Conservation (phyloP, 345 rosid genomes). For the Gossypium herbaceum region DNA sequence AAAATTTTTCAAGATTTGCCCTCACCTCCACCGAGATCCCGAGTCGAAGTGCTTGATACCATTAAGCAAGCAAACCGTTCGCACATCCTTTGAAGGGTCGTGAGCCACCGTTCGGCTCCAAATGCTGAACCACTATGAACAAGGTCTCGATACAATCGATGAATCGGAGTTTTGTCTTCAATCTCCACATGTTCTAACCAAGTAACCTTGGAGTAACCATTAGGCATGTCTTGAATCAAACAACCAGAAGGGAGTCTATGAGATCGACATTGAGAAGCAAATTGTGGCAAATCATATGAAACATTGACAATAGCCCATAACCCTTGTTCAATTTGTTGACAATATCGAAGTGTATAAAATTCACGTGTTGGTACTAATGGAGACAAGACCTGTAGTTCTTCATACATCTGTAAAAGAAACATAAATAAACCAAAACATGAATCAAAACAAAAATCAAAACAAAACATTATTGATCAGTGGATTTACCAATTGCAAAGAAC, state of each 20-base stretch:
- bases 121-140: slow-evolving; percentile 70
- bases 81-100: slow-evolving; percentile 81
- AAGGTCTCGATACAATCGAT: slow-evolving; percentile 62
- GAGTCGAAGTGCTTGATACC: slow-evolving; percentile 58
- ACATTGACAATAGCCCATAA: slow-evolving; percentile 82
- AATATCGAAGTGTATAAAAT: slow-evolving; percentile 68
- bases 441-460: not conserved
- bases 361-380: slow-evolving; percentile 77
- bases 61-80: slow-evolving; percentile 76
- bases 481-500: slow-evolving; percentile 80
- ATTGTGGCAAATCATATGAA: slow-evolving; percentile 77
- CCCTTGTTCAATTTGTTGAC: slow-evolving; percentile 92
- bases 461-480: not conserved
- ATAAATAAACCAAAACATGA: not conserved
- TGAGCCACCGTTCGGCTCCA: slow-evolving; percentile 82
- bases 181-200: slow-evolving; percentile 90
- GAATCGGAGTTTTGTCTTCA: slow-evolving; percentile 61
- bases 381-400: slow-evolving; percentile 89
- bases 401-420: slow-evolving; percentile 52
- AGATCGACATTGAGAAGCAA: slow-evolving; percentile 50
- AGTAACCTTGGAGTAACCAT: slow-evolving; percentile 91
- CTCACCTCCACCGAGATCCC: slow-evolving; percentile 78
- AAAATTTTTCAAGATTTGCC: too few relatives aligned
- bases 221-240: slow-evolving; percentile 95
- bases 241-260: slow-evolving; percentile 89